Evolutionary conservation across 2,329 filamentous ascomycete species (phyloP), one percentile per base, ranked within the genome.

Genomic region (Microdochium trichocladiopsis): DNA sequence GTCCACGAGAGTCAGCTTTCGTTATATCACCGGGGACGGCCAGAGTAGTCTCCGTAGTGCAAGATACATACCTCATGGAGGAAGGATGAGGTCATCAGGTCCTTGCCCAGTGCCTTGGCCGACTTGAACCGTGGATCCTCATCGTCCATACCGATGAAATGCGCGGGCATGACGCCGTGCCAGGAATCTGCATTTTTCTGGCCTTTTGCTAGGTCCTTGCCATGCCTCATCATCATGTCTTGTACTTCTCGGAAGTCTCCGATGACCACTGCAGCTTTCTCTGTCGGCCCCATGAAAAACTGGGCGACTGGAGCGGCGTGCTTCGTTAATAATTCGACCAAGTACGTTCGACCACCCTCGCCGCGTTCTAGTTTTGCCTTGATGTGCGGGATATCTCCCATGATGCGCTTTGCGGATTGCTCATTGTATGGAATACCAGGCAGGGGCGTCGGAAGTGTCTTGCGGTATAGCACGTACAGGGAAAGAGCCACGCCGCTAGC

Each of bases 371-470:
- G 18, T 12, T 47, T 55, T 2, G 43, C 49, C 4, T 48, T 4
- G 52, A 56, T 47, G 11, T 43, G 22, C 2, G 51, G 55, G 2
- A 50, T 45, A 28, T 58, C 57, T 3, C 57, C 57, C 18, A 57
- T 18, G 14, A 58, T n/a, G 14, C 36, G 22, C 3, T 23, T 48
- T 11, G 51, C 52, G 2, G 55, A 50, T 14, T 31, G 50, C 11
- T 52, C 43, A 36, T 57, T 49, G 18, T 57, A 52, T 14, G 57
- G 57, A 6, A 58, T 58, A 2, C 52, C 55, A 8, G 55, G 48
- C 8, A 58, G 21, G 6, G 57, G 55, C n/a, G 49, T 55, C 5
- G 56, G 55, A 8, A 56, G 53, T 10, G 51, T 43, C 25, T 47
- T 33, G 14, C 51, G 51, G 37, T 57, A 57, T 3, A 56, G 37